Conservation (phyloP, 306 rosid species). For the Morella rubra region DNA sequence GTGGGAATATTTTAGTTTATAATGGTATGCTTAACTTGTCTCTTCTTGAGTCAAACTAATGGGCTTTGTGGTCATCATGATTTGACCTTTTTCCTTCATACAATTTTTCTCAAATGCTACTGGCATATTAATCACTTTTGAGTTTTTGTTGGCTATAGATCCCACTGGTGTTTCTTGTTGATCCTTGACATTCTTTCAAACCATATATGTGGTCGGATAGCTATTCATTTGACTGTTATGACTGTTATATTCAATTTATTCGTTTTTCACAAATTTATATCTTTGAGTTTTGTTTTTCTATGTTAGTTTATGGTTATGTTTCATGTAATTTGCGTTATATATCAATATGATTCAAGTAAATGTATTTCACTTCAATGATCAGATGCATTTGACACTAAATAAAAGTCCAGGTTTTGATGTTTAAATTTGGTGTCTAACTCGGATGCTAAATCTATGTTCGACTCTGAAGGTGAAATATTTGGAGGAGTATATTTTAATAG, state of each 20-base stretch:
- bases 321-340: background rate
- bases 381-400: background rate
- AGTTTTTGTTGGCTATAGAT: background rate
- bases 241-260: background rate
- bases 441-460: background rate
- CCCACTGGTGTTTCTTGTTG: background rate
- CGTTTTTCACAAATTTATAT: background rate
- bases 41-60: background rate
- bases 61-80: background rate
- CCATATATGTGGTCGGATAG: background rate
- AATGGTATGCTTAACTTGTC: constrained; percentile 47
- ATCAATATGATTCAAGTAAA: background rate
- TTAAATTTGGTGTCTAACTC: background rate
- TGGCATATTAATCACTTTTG: background rate
- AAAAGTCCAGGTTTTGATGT: background rate
- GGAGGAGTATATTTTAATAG: constrained; percentile 60
- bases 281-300: background rate
- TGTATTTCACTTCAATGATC: background rate
- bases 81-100: constrained; percentile 18
- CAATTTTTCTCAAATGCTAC: background rate
- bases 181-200: background rate
- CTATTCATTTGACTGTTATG: background rate
- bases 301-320: background rate
- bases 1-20: constrained; percentile 63
- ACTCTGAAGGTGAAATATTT: constrained; percentile 72